Evolutionary conservation across 176 grass and related monocot species (phyloP).

Genomic region (Microstegium vimineum): DNA sequence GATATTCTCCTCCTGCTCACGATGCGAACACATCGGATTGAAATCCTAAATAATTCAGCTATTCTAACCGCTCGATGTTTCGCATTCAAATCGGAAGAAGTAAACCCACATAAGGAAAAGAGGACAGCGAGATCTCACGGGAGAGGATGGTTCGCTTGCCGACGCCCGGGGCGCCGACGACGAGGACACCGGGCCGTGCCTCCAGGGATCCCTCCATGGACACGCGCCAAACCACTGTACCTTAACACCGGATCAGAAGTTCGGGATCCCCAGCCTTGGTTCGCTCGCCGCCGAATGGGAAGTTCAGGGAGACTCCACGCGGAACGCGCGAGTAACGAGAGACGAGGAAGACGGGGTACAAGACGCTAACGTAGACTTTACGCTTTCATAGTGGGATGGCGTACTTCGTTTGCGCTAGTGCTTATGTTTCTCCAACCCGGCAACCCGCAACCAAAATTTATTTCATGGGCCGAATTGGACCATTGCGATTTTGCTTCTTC

Average conservation of each 20-base stretch:
- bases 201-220: constrained; percentile 64
- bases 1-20: neutral
- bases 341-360: neutral
- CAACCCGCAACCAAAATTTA: neutral
- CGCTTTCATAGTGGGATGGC: neutral
- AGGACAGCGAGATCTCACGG: constrained; percentile 46
- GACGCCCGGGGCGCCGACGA: constrained; percentile 70
- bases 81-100: neutral
- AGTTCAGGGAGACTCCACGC: constrained; percentile 2
- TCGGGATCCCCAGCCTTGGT: neutral
- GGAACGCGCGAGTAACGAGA: neutral
- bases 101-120: neutral
- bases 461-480: neutral
- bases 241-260: constrained; percentile 15
- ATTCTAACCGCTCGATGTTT: neutral
- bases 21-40: neutral
- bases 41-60: neutral
- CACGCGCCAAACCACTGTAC: constrained; percentile 19
- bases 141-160: constrained; percentile 94
- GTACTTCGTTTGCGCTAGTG: neutral
- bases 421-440: neutral
- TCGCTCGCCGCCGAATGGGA: neutral
- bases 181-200: constrained; percentile 60
- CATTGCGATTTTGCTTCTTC: neutral
- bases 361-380: accelerated